Evolutionary conservation across 768 basidiomycete genomes (phyloP), one percentile per base, ranked within the genome.

Genomic region (Naganishia onofrii): DNA sequence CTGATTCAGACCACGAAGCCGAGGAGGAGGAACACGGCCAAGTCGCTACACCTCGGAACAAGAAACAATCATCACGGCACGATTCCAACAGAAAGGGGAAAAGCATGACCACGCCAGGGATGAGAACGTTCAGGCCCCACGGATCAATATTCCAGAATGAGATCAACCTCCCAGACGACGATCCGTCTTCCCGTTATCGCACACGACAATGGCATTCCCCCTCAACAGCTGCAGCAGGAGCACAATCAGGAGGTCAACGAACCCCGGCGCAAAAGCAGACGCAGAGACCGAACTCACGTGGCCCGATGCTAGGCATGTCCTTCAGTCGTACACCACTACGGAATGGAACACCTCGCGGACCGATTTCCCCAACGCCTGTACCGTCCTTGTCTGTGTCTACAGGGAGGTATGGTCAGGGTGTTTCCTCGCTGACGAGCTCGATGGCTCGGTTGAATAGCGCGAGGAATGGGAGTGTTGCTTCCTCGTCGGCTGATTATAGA

Each of bases 141-240:
- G 60, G 60, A 26, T 63, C 60, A 1, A n/a, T 63, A 2, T 63
- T 63, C 26, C 60, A 63, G 23, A 29, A 63, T 44, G 60, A 63
- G 23, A 63, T 63, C 60, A 63, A 63, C 60, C 60, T 63, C 7
- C 60, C 60, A 12, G 60, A 63, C 26, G 60, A 63, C 42, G 60
- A 63, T 44, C 7, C 60, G 0, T 63, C 60, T 7, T 1, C 42
- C 17, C 60, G 60, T 1, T 42, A 63, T 46, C 26, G 23, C 29
- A n/a, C 60, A 23, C 60, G 60, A 9, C 38, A 19, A 29, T 63
- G 60, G 60, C 60, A 63, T 63, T 63, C 38, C 7, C 60, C 58
- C 4, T 29, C 56, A 57, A 5, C 56, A 17, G 19, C 19, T 3
- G 19, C 56, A 17, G 29, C 28, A 28, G 29, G 8, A 23, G 29